phyloP scores from a whole-genome alignment of 1,284 basidiomycete species.

The Cronartium quercuum region DNA sequence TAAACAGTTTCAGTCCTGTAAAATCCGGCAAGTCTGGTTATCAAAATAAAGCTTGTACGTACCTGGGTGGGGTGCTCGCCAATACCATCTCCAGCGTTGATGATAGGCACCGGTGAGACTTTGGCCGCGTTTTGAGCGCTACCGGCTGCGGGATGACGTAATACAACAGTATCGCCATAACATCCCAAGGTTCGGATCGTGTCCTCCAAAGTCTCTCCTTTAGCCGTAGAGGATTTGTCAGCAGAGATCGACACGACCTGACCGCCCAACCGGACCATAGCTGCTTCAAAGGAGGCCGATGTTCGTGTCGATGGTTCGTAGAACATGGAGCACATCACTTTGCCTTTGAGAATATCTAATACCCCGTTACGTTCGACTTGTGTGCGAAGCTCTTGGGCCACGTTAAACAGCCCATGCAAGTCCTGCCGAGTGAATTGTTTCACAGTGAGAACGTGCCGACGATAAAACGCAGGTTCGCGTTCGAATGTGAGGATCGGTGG shows the following conservation, averaged over 20 bases:
- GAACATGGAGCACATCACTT: slow-evolving; percentile 89
- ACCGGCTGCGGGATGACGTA: slow-evolving; percentile 89
- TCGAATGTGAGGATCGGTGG: slow-evolving; percentile 32
- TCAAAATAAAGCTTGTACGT: not conserved
- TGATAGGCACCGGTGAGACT: slow-evolving; percentile 85
- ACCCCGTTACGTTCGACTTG: slow-evolving; percentile 87
- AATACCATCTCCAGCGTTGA: slow-evolving; percentile 95
- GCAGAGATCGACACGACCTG: slow-evolving; percentile 80
- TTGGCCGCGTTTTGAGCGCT: slow-evolving; percentile 86
- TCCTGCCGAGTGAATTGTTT: slow-evolving; percentile 89
- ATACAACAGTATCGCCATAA: slow-evolving; percentile 89
- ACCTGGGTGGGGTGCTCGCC: slow-evolving; percentile 93
- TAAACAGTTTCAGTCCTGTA: not conserved
- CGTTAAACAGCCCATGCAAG: slow-evolving; percentile 85
- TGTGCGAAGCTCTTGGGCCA: slow-evolving; percentile 93
- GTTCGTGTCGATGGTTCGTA: slow-evolving; percentile 98
- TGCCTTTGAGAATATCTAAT: slow-evolving; percentile 83
- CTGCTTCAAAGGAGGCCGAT: slow-evolving; percentile 93
- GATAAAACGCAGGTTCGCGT: slow-evolving; percentile 59
- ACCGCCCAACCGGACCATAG: slow-evolving; percentile 96
- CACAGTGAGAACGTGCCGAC: slow-evolving; percentile 87
- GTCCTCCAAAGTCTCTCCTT: slow-evolving; percentile 90
- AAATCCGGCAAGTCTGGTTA: not conserved
- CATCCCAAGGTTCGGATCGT: slow-evolving; percentile 92
- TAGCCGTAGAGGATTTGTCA: slow-evolving; percentile 79